phyloP scores from a whole-genome alignment of 805 yeast genomes.

The Candida caryicola region DNA sequence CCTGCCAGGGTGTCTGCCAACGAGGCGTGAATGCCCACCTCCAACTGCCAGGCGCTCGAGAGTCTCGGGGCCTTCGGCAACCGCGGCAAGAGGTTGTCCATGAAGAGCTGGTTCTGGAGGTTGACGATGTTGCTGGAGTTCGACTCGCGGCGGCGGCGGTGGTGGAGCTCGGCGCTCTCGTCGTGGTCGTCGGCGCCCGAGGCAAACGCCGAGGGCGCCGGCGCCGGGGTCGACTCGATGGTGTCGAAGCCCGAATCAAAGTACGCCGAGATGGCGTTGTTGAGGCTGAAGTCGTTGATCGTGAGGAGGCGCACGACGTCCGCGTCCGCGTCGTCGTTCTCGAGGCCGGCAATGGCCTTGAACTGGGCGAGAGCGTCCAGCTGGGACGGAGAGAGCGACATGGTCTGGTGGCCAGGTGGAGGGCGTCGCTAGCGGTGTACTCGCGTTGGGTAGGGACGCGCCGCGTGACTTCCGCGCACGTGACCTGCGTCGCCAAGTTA shows the following conservation, averaged over 20 bases:
- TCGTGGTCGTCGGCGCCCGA: conserved; percentile 14
- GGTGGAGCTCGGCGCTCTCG: background rate
- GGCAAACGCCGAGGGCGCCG: conserved; percentile 8
- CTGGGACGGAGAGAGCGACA: conserved; percentile 2
- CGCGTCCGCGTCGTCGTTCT: conserved; percentile 44
- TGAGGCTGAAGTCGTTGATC: conserved; percentile 59
- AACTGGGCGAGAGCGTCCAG: conserved; percentile 40
- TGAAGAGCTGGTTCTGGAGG: conserved; percentile 25
- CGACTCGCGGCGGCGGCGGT: conserved; percentile 1
- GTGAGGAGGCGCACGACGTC: conserved; percentile 46
- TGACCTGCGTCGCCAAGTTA: too few relatives aligned
- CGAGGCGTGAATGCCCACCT: conserved; percentile 38
- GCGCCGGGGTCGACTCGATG: conserved; percentile 11
- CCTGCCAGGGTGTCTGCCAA: conserved; percentile 14
- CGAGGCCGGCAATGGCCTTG: conserved; percentile 49
- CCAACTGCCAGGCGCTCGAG: conserved; percentile 41
- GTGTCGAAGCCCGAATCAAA: conserved; percentile 49
- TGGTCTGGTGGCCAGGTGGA: conserved; percentile 1
- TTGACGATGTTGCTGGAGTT: conserved; percentile 10
- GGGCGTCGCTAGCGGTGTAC: too few relatives aligned
- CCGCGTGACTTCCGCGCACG: too few relatives aligned
- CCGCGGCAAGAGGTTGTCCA: conserved; percentile 31
- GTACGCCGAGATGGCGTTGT: conserved; percentile 56
- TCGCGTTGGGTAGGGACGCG: background rate
- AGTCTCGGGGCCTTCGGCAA: conserved; percentile 41